Evolutionary conservation across 2,329 filamentous ascomycete species (phyloP).

Genomic region (Onygena corvina): DNA sequence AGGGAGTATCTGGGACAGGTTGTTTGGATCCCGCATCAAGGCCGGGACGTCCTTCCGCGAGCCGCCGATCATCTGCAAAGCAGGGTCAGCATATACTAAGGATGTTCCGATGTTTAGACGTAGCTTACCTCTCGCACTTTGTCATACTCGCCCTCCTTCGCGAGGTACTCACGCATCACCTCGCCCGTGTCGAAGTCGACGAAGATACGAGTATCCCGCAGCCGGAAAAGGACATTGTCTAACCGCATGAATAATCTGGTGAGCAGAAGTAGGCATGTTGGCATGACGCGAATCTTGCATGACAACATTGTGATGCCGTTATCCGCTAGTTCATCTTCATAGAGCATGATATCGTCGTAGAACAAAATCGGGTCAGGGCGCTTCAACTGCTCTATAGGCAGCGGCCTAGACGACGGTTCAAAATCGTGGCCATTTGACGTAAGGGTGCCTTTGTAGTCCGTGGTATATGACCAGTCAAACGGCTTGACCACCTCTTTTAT

Average conservation of each 20-base stretch:
- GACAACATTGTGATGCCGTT: conserved; percentile 87
- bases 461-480: conserved; percentile 97
- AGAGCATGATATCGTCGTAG: conserved; percentile 91
- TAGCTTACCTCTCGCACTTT: conserved; percentile 56
- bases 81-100: background rate
- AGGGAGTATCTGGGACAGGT: conserved; percentile 56
- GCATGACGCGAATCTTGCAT: conserved; percentile 89
- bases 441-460: conserved; percentile 64
- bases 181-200: conserved; percentile 71
- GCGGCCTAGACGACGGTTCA: conserved; percentile 40
- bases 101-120: too few species aligned
- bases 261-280: conserved; percentile 71
- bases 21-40: conserved; percentile 67
- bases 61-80: conserved; percentile 39
- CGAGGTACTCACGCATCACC: conserved; percentile 79
- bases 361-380: conserved; percentile 88
- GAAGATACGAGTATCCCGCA: conserved; percentile 84
- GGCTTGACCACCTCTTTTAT: conserved; percentile 92
- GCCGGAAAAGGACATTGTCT: conserved; percentile 75
- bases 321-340: conserved; percentile 94
- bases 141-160: conserved; percentile 71
- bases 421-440: conserved; percentile 28
- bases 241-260: conserved; percentile 83
- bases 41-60: conserved; percentile 61
- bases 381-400: conserved; percentile 77